phyloP scores from a whole-genome alignment of 2,329 filamentous ascomycete genomes.

The Penicillium sp. region DNA sequence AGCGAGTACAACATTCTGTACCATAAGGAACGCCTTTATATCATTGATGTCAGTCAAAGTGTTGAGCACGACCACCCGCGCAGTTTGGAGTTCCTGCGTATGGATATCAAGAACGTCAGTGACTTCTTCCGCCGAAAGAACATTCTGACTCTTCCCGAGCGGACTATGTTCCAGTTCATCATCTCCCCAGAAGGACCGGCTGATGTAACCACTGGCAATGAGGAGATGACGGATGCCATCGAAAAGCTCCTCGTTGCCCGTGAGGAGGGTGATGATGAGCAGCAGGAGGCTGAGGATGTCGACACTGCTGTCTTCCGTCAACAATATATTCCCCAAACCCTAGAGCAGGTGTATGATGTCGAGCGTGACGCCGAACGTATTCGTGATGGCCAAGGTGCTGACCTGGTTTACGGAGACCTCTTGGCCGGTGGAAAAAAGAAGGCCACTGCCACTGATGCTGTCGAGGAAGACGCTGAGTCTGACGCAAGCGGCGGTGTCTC shows the following conservation, averaged over 20 bases:
- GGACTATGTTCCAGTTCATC: slow-evolving; percentile 80
- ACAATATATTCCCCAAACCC: slow-evolving; percentile 92
- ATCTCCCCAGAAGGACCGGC: slow-evolving; percentile 56
- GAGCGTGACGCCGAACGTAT: slow-evolving; percentile 84
- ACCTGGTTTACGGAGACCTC: slow-evolving; percentile 81
- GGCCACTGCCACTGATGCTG: slow-evolving; percentile 28
- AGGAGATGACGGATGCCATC: slow-evolving; percentile 59
- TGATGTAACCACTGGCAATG: slow-evolving; percentile 39
- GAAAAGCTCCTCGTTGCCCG: slow-evolving; percentile 65
- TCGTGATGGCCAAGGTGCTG: slow-evolving; percentile 66
- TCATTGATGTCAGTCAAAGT: slow-evolving; percentile 97
- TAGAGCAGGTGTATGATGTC: slow-evolving; percentile 94
- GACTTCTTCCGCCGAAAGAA: slow-evolving; percentile 88
- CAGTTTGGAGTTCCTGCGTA: slow-evolving; percentile 87
- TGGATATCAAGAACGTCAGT: slow-evolving; percentile 96
- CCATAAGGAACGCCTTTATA: slow-evolving; percentile 74
- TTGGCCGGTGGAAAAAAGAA: slow-evolving; percentile 62
- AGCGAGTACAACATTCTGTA: slow-evolving; percentile 98
- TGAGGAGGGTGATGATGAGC: slow-evolving; percentile 50
- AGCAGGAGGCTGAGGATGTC: slow-evolving; percentile 56
- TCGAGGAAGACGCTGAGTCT: slow-evolving; percentile 35
- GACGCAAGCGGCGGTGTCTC: slow-evolving; percentile 37
- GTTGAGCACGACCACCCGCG: slow-evolving; percentile 95
- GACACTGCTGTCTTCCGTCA: slow-evolving; percentile 92
- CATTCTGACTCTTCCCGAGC: slow-evolving; percentile 76